Conservation (phyloP, 768 basidiomycete genomes). For the Boletus barrowsii region DNA sequence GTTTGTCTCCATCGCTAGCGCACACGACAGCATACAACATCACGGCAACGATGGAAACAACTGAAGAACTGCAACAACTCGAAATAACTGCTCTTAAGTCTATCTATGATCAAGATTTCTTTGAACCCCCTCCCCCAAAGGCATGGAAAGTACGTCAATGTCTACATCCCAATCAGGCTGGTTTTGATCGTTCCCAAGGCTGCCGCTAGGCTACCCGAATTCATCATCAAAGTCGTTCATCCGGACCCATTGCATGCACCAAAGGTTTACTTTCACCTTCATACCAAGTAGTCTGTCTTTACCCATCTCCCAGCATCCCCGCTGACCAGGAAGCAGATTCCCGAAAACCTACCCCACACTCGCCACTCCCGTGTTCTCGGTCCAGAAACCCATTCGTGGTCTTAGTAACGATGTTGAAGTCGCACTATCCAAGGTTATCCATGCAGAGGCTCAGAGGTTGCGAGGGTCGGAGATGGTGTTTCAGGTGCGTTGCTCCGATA, state of each 20-base stretch:
- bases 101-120: conserved; percentile 78
- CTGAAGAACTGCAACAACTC: conserved; percentile 60
- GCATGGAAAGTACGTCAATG: conserved; percentile 68
- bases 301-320: background rate
- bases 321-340: conserved; percentile 43
- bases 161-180: conserved; percentile 1
- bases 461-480: conserved; percentile 78
- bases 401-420: conserved; percentile 54
- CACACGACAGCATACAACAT: conserved; percentile 17
- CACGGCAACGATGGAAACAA: conserved; percentile 57
- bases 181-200: conserved; percentile 40
- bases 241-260: conserved; percentile 53
- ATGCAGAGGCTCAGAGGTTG: conserved; percentile 60
- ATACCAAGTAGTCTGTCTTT: conserved; percentile 53
- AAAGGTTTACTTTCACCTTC: conserved; percentile 64
- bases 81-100: conserved; percentile 80
- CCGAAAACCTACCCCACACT: conserved; percentile 81
- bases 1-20: conserved; percentile 6
- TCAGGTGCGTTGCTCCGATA: conserved; percentile 44
- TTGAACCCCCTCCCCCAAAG: conserved; percentile 68
- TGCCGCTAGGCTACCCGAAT: conserved; percentile 67
- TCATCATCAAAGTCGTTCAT: conserved; percentile 69
- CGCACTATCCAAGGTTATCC: conserved; percentile 57
- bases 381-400: conserved; percentile 63
- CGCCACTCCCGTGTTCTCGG: conserved; percentile 63